Conservation (phyloP, 2,329 filamentous ascomycete species). For the Claviceps fusiformis region DNA sequence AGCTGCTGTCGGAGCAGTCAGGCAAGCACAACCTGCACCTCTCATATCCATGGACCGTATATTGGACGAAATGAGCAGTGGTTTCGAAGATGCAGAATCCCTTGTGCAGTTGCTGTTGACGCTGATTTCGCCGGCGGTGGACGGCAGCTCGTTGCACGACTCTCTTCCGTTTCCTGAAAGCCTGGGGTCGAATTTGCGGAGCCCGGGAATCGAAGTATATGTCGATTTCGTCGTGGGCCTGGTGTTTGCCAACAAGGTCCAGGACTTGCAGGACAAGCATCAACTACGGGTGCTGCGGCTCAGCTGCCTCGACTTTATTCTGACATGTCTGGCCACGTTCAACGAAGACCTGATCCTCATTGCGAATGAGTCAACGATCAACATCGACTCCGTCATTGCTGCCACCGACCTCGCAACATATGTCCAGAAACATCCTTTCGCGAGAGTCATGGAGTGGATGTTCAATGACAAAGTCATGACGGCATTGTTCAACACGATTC, state of each 20-base stretch:
- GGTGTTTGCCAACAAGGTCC: conserved; percentile 55
- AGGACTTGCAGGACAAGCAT: conserved; percentile 49
- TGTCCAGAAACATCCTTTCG: conserved; percentile 79
- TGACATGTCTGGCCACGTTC: conserved; percentile 68
- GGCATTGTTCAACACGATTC: conserved; percentile 63
- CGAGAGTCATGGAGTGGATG: conserved; percentile 94
- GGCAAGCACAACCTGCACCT: conserved; percentile 20
- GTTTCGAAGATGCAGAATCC: conserved; percentile 74
- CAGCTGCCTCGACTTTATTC: conserved; percentile 72
- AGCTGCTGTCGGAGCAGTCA: conserved; percentile 19
- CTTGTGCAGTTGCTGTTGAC: conserved; percentile 67
- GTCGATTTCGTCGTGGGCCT: conserved; percentile 80
- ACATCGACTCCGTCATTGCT: conserved; percentile 61
- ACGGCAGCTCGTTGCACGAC: conserved; percentile 53
- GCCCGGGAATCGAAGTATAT: conserved; percentile 79
- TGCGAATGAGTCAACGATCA: conserved; percentile 62
- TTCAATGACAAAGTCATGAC: conserved; percentile 83
- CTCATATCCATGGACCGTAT: conserved; percentile 45
- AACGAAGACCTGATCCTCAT: conserved; percentile 88
- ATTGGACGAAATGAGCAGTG: conserved; percentile 59
- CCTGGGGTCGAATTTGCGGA: conserved; percentile 61
- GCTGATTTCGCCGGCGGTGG: conserved; percentile 53
- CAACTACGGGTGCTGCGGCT: conserved; percentile 64
- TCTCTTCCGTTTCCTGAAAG: conserved; percentile 75
- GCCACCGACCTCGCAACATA: conserved; percentile 67